Conservation (phyloP, 345 rosid genomes). For the Orychophragmus violaceus region DNA sequence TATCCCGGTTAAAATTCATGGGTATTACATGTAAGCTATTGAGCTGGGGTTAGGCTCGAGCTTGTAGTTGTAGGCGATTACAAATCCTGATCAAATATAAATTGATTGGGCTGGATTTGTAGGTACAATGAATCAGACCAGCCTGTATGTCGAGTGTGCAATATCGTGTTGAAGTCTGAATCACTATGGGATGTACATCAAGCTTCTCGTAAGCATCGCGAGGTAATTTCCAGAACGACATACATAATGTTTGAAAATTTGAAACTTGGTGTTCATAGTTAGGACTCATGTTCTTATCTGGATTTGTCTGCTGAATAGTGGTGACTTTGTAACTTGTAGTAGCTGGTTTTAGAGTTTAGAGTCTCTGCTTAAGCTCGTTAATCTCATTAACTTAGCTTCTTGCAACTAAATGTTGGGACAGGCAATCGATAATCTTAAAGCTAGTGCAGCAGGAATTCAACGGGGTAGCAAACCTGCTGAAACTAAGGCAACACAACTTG, state of each 20-base stretch:
- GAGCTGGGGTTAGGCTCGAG: background rate
- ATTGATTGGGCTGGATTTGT: background rate
- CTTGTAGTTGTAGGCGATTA: background rate
- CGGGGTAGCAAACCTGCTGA: conserved; percentile 22
- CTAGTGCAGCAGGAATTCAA: conserved; percentile 47
- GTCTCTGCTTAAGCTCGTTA: background rate
- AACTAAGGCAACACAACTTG: conserved; percentile 21
- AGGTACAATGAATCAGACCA: conserved; percentile 91
- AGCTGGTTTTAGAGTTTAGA: background rate
- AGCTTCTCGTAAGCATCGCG: conserved; percentile 89
- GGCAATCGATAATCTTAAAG: conserved; percentile 60
- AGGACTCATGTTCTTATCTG: background rate
- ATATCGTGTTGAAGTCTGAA: conserved; percentile 73
- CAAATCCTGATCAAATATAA: background rate
- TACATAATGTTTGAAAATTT: background rate
- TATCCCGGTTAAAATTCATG: too few species aligned
- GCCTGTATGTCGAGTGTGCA: conserved; percentile 83
- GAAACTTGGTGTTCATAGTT: background rate
- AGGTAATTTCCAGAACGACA: conserved; percentile 38
- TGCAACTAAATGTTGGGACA: conserved; percentile 19
- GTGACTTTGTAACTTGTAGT: background rate
- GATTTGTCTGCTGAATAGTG: background rate
- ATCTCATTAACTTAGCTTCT: background rate
- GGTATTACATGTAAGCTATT: background rate
- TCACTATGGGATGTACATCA: conserved; percentile 93